A percentile compares a stretch with the other conserved stretches of the same genome.
Evolutionary conservation across 192 early-diverging fungal genomes (phyloP).

Genomic region (Coemansia sp.): DNA sequence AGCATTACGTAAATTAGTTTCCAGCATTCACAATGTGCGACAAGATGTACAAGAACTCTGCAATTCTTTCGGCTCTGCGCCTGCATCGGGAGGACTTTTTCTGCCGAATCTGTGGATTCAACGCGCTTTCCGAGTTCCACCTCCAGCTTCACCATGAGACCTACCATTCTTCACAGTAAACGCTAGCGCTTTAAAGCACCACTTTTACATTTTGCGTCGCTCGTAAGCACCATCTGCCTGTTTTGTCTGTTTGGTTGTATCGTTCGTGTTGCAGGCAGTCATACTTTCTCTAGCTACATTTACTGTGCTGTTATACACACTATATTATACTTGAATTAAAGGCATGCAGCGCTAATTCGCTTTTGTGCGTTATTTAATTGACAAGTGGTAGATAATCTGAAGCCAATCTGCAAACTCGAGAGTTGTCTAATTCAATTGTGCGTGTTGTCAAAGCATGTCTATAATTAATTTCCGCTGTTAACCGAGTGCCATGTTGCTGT

Average conservation of each 20-base stretch:
- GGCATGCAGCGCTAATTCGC: neutral
- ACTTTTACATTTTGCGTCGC: neutral
- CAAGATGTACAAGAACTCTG: constrained; percentile 12
- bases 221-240: neutral
- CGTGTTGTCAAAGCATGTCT: neutral
- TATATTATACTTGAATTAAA: neutral
- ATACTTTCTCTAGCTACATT: neutral
- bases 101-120: constrained; percentile 51
- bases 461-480: neutral
- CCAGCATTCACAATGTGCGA: constrained; percentile 25
- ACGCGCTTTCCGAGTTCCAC: constrained; percentile 44
- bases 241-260: neutral
- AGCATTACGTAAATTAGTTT: neutral
- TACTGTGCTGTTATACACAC: neutral
- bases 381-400: neutral
- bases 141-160: constrained; percentile 37
- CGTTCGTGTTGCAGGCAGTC: neutral
- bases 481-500: neutral
- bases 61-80: constrained; percentile 13
- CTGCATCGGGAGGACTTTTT: constrained; percentile 45
- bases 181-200: neutral
- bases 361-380: too few species aligned
- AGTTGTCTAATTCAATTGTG: neutral
- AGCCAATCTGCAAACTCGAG: neutral
- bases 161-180: constrained; percentile 6